Percentiles rank a stretch among this genome's conserved stretches.
These are phyloP conservation scores for Fabrea salina DNA, from an alignment of 169 alveolate genomes.

Conservation along the genomic window DNA sequence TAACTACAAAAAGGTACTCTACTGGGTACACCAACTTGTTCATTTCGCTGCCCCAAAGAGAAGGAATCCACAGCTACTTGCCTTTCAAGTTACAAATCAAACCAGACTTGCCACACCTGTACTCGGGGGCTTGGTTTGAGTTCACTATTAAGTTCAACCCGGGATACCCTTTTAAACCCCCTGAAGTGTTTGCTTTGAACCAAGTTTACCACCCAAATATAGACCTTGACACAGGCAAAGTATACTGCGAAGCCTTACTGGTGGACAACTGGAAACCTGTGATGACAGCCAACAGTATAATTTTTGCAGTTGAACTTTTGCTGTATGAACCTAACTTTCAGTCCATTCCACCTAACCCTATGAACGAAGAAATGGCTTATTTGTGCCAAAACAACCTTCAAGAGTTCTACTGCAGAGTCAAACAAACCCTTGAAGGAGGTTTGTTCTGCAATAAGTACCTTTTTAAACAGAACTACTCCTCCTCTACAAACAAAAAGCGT, in stretches of 20 bases:
- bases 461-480: neutral
- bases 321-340: neutral
- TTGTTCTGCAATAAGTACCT: neutral
- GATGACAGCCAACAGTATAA: neutral
- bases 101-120: neutral
- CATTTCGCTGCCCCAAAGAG: neutral
- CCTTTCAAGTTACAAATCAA: conserved; percentile 14
- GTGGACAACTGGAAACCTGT: conserved; percentile 1
- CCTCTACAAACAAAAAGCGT: too few species aligned
- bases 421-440: conserved; percentile 4
- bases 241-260: neutral
- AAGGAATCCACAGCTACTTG: neutral
- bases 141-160: neutral
- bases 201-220: conserved; percentile 27
- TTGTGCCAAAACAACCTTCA: neutral
- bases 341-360: neutral
- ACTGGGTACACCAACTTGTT: neutral
- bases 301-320: neutral
- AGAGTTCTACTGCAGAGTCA: conserved; percentile 11
- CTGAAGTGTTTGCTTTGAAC: neutral
- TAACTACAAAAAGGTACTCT: neutral
- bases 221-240: neutral
- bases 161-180: conserved; percentile 18
- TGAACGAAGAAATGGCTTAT: conserved; percentile 10
- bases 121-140: neutral